Evolutionary conservation across 2,329 filamentous ascomycete species (phyloP), one percentile per base, ranked within the genome.

Genomic region (Rhinocladiella similis): DNA sequence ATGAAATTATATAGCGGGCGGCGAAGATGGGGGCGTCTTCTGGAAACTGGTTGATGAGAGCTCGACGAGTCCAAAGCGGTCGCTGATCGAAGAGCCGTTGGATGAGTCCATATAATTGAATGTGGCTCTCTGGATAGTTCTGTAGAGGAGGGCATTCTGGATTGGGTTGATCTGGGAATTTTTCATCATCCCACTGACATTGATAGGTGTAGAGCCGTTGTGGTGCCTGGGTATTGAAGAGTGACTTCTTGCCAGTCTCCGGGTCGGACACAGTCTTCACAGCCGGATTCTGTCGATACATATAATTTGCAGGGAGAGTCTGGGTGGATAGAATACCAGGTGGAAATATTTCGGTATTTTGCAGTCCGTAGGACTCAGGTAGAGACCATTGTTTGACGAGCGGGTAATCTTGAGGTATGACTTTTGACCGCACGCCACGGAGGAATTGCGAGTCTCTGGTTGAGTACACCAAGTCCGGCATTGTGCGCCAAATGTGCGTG

Each of bases 1-100:
- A 93, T 61, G 91, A 88, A 50, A 92, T 83, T 46, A 89, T 89
- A 68, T 88, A 83, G 66, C 90, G 88, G 58, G 96, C 75, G 16
- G 77, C 73, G 51, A 79, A 77, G 22, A 80, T 77, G 56, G 79
- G 78, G 47, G 80, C 75, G 60, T 74, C 72, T 33, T 74, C 73
- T 5, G 67, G 66, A 27, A 97, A 78, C 50, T 83, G 80, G 72
- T 96, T 97, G 65, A 88, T 80, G 13, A 96, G 79, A 1, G 88
- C 88, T 18, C 93, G 85, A 0, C 92, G 84, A 3, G 93, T 97
- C 85, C 92, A 95, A 45, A 96, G 84, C 0, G 92, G 91, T 0
- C 93, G 83, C 51, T 87, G 76, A 3, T 85, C 77, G 66, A 97
- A 86, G 5, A 90, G 81, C 20, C 82, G 77, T 54, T 82, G 83